A percentile compares a stretch with the other conserved stretches of the same genome.
Evolutionary conservation across 106 monocot genomes (phyloP).

Genomic region (Dendrobium huoshanense): DNA sequence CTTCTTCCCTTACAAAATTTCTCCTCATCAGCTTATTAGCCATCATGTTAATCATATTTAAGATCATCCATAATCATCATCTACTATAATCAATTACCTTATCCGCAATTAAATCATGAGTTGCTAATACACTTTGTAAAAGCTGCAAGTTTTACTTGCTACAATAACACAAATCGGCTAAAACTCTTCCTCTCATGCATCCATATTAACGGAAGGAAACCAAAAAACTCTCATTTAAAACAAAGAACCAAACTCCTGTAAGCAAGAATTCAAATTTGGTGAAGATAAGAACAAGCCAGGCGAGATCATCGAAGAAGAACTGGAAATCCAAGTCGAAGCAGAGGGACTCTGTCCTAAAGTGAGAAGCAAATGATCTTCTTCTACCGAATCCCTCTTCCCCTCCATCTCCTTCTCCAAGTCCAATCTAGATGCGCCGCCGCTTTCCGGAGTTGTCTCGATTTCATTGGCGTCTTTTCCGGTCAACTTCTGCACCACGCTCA

Average conservation of each 20-base stretch:
- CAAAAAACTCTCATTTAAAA: neutral
- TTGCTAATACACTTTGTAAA: neutral
- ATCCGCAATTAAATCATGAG: neutral
- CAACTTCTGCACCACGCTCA: conserved; percentile 15
- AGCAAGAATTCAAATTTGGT: neutral
- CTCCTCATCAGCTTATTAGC: too few relatives aligned
- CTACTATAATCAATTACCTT: too few relatives aligned
- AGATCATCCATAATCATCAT: too few relatives aligned
- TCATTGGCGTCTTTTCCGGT: conserved; percentile 10
- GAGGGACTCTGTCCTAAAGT: conserved; percentile 5
- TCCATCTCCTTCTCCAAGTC: conserved; percentile 1
- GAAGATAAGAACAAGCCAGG: neutral
- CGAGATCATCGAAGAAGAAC: neutral
- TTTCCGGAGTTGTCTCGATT: neutral
- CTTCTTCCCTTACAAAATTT: too few relatives aligned
- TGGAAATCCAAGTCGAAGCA: neutral
- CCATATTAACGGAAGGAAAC: too few relatives aligned
- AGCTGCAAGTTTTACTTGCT: neutral
- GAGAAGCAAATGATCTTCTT: conserved; percentile 4
- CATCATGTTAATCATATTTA: too few relatives aligned
- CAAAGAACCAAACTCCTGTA: conserved; percentile 1
- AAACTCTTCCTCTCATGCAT: neutral
- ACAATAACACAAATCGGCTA: neutral
- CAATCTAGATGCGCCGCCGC: neutral
- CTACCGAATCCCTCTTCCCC: neutral